Evolutionary conservation across 2,329 filamentous ascomycete genomes (phyloP).

Genomic region (Aureobasidium leucospermi): DNA sequence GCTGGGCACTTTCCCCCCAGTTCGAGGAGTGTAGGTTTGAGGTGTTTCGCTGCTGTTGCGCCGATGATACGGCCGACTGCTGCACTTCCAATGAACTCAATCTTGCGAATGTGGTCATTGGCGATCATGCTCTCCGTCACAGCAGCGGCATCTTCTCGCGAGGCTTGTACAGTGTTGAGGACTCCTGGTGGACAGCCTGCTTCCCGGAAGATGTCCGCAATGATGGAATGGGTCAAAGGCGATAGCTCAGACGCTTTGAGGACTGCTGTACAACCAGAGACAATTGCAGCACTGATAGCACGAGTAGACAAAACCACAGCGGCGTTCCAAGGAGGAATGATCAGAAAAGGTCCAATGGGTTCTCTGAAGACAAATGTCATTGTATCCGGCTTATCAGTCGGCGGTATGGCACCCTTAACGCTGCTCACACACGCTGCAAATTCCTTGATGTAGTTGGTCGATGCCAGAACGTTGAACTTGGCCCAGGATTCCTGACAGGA

Average conservation of each 20-base stretch:
- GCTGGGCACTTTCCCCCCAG: constrained; percentile 42
- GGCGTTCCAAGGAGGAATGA: constrained; percentile 21
- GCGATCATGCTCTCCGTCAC: constrained; percentile 33
- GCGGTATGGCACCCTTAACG: constrained; percentile 16
- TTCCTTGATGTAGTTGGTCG: constrained; percentile 24
- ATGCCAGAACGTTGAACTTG: constrained; percentile 26
- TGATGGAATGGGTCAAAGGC: constrained; percentile 23
- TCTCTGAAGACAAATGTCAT: constrained; percentile 26
- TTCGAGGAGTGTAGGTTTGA: constrained; percentile 44
- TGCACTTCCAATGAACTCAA: constrained; percentile 41
- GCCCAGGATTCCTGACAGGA: constrained; percentile 34
- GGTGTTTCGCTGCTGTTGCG: constrained; percentile 28
- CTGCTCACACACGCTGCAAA: constrained; percentile 21
- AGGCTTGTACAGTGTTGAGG: constrained; percentile 33
- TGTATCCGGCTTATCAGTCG: background rate
- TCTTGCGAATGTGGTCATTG: constrained; percentile 32
- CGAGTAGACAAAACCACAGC: constrained; percentile 20
- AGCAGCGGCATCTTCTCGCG: constrained; percentile 27
- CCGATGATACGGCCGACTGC: constrained; percentile 37
- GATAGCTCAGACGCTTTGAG: constrained; percentile 21
- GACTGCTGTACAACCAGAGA: constrained; percentile 21
- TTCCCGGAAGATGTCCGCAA: constrained; percentile 32
- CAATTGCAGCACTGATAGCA: constrained; percentile 19
- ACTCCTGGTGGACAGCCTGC: constrained; percentile 38
- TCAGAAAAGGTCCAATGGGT: constrained; percentile 22